Conservation (phyloP, 331 rosid species). For the Pyrus hybrid region DNA sequence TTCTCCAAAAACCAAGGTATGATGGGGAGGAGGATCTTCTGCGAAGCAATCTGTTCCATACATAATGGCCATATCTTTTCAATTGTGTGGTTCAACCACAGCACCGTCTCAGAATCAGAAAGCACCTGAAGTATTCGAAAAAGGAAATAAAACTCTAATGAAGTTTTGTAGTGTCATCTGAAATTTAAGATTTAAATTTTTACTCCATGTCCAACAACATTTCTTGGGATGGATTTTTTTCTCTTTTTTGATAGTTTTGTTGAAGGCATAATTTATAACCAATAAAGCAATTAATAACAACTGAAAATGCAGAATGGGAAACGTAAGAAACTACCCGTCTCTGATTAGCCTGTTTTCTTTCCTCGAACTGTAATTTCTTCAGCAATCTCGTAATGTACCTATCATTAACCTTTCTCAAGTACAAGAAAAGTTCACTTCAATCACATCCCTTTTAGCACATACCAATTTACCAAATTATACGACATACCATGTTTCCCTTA, state of each 20-base stretch:
- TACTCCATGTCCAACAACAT: background rate
- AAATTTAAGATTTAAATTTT: background rate
- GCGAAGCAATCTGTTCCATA: slow-evolving; percentile 84
- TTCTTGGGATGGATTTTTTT: background rate
- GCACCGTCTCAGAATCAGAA: slow-evolving; percentile 82
- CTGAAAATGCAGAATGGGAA: background rate
- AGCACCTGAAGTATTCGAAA: slow-evolving; percentile 55
- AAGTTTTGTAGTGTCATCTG: background rate
- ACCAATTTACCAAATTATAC: too few relatives aligned
- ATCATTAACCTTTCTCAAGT: too few relatives aligned
- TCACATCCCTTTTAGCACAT: too few relatives aligned
- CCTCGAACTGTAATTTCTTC: too few relatives aligned
- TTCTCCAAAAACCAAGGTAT: slow-evolving; percentile 96
- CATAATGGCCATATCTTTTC: slow-evolving; percentile 96
- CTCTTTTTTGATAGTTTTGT: background rate
- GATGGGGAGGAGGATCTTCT: slow-evolving; percentile 81
- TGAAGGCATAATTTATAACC: background rate
- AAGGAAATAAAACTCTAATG: background rate
- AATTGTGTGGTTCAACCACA: slow-evolving; percentile 91
- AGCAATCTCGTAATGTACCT: too few relatives aligned
- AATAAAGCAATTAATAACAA: background rate
- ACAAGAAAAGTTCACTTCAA: too few relatives aligned
- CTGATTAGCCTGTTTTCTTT: too few relatives aligned
- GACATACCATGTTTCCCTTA: too few relatives aligned
- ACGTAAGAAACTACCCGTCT: slow-evolving; percentile 52